These are phyloP conservation scores for Lasiodiplodia citricola DNA, from an alignment of 2,329 filamentous ascomycete species.

Conservation along the genomic window DNA sequence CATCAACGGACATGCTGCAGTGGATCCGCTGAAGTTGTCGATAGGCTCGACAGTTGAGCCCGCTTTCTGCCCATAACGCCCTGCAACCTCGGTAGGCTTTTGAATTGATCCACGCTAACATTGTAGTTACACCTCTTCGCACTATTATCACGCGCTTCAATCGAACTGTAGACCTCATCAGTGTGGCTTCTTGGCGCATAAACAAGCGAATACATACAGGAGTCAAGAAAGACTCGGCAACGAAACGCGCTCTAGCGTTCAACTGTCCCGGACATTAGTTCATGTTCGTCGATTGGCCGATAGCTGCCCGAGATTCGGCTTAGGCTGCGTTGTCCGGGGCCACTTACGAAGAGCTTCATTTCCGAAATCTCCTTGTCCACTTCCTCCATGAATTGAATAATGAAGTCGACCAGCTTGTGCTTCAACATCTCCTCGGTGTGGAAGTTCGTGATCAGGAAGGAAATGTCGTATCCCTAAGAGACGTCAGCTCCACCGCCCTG, in stretches of 20 bases:
- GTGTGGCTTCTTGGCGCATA: neutral
- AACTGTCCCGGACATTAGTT: slow-evolving; percentile 61
- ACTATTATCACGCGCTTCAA: neutral
- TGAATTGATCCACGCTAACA: neutral
- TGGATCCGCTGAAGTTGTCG: neutral
- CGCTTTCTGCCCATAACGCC: neutral
- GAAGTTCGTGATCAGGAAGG: slow-evolving; percentile 97
- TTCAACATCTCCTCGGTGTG: slow-evolving; percentile 99
- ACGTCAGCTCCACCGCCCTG: slow-evolving; percentile 28
- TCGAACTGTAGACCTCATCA: slow-evolving; percentile 15
- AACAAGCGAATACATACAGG: slow-evolving; percentile 63
- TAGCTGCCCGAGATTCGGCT: neutral
- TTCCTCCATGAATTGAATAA: slow-evolving; percentile 99
- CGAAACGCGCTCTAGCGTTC: slow-evolving; percentile 95
- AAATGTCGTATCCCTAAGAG: slow-evolving; percentile 90
- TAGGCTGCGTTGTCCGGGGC: neutral
- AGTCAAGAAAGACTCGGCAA: slow-evolving; percentile 97
- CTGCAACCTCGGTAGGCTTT: neutral
- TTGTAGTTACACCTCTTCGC: neutral
- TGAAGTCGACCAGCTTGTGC: slow-evolving; percentile 98
- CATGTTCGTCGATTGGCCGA: neutral
- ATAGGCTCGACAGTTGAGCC: neutral
- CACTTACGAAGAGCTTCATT: slow-evolving; percentile 97
- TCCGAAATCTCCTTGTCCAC: slow-evolving; percentile 99
- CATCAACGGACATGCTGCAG: neutral